A percentile compares a stretch with the other conserved stretches of the same genome.
Evolutionary conservation across 305 asterid genomes (phyloP).

Genomic region (Fraxinus sp.): DNA sequence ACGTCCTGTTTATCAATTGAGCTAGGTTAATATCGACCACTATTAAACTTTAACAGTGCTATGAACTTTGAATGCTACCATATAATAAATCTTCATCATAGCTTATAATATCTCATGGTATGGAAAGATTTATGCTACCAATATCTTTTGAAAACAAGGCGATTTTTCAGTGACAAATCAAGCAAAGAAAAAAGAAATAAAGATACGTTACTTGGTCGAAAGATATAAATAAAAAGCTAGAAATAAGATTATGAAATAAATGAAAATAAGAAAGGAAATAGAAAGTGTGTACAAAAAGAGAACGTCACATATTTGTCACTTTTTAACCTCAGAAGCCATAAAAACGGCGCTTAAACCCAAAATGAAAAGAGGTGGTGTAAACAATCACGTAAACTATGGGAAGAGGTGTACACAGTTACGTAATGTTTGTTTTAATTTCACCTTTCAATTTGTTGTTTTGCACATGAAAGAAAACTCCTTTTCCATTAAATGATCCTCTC

Average conservation of each 20-base stretch:
- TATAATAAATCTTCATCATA: not conserved
- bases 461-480: slow-evolving; percentile 26
- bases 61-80: not conserved
- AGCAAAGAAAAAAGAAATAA: not conserved
- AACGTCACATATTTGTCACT: not conserved
- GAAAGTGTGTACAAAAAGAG: not conserved
- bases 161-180: not conserved
- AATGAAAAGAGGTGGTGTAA: not conserved
- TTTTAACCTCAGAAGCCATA: not conserved
- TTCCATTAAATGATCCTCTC: slow-evolving; percentile 21
- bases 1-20: not conserved
- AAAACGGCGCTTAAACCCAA: not conserved
- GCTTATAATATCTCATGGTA: not conserved
- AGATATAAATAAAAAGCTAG: not conserved
- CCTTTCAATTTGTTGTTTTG: slow-evolving; percentile 30
- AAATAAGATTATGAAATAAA: not conserved
- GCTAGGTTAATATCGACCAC: not conserved
- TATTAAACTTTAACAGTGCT: not conserved
- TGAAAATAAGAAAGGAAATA: not conserved
- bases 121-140: not conserved
- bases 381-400: not conserved
- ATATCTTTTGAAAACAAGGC: not conserved
- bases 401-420: not conserved
- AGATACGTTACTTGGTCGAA: not conserved
- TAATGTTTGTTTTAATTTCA: not conserved